These are phyloP conservation scores for Raffaelea ambrosiae DNA, from an alignment of 2,329 filamentous ascomycete genomes.

Conservation along the genomic window DNA sequence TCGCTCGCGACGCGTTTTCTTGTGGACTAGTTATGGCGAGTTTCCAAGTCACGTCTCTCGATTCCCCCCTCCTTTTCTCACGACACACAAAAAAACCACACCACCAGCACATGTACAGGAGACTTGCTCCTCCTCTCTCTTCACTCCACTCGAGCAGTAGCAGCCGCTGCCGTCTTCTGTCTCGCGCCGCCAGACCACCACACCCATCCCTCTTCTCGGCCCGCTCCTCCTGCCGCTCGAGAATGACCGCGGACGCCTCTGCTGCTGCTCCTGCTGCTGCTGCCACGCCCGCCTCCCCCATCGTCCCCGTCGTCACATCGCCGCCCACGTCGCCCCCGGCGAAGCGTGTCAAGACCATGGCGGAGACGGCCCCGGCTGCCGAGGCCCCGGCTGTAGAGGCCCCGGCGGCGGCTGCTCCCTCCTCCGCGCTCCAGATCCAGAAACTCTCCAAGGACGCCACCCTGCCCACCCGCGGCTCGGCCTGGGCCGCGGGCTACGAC, in stretches of 20 bases:
- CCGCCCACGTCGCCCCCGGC: constrained; percentile 65
- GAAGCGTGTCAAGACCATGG: constrained; percentile 68
- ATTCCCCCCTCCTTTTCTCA: not conserved
- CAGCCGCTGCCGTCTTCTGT: too few relatives aligned
- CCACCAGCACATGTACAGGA: too few relatives aligned
- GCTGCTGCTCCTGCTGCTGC: constrained; percentile 3
- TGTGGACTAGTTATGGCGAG: too few relatives aligned
- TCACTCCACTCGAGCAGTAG: not conserved
- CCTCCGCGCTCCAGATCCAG: constrained; percentile 64
- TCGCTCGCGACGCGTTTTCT: constrained; percentile 3
- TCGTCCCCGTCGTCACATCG: constrained; percentile 30
- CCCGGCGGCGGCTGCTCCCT: constrained; percentile 15
- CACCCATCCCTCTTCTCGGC: not conserved
- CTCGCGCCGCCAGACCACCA: too few relatives aligned
- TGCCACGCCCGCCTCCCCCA: constrained; percentile 2
- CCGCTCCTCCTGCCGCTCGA: not conserved
- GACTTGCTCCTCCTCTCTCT: not conserved
- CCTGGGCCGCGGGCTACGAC: constrained; percentile 89
- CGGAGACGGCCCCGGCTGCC: constrained; percentile 22
- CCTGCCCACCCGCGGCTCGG: constrained; percentile 80
- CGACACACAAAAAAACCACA: not conserved
- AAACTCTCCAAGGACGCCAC: constrained; percentile 74
- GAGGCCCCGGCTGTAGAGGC: constrained; percentile 8
- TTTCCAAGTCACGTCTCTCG: too few relatives aligned
- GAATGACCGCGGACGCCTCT: constrained; percentile 10